These are phyloP conservation scores for Penicillium sp. DNA, from an alignment of 2,329 filamentous ascomycete genomes.

Conservation along the genomic window DNA sequence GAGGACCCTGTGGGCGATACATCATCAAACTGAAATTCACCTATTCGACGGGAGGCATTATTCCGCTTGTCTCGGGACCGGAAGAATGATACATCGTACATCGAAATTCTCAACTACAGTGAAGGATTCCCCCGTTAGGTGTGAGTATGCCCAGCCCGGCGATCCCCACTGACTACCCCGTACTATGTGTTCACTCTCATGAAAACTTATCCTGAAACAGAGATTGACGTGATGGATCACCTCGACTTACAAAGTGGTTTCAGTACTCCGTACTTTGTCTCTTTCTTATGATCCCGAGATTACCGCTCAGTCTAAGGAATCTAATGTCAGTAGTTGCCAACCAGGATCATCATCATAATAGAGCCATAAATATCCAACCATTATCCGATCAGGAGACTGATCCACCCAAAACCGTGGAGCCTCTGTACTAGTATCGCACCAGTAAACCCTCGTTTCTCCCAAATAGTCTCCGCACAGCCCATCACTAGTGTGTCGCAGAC, in stretches of 20 bases:
- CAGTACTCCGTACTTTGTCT: not conserved
- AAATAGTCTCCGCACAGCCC: not conserved
- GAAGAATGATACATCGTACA: constrained; percentile 19
- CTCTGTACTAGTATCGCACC: not conserved
- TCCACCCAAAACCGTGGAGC: not conserved
- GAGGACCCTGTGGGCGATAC: not conserved
- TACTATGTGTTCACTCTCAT: not conserved
- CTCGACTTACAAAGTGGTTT: not conserved
- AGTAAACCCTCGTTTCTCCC: not conserved
- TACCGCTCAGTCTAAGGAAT: not conserved
- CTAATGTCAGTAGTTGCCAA: not conserved
- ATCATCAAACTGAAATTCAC: not conserved
- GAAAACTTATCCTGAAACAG: not conserved
- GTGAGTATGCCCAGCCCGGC: not conserved
- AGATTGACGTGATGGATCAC: not conserved
- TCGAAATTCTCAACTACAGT: constrained; percentile 10
- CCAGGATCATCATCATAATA: not conserved
- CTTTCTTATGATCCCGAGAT: not conserved
- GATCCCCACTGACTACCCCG: not conserved
- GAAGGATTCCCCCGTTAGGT: not conserved
- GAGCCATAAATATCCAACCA: not conserved
- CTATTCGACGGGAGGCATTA: not conserved
- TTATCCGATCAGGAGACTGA: constrained; percentile 4
- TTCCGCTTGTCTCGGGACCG: not conserved
- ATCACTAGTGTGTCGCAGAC: constrained; percentile 2